phyloP scores from a whole-genome alignment of 495 filamentous ascomycete genomes.

The Oleoguttula mirabilis region DNA sequence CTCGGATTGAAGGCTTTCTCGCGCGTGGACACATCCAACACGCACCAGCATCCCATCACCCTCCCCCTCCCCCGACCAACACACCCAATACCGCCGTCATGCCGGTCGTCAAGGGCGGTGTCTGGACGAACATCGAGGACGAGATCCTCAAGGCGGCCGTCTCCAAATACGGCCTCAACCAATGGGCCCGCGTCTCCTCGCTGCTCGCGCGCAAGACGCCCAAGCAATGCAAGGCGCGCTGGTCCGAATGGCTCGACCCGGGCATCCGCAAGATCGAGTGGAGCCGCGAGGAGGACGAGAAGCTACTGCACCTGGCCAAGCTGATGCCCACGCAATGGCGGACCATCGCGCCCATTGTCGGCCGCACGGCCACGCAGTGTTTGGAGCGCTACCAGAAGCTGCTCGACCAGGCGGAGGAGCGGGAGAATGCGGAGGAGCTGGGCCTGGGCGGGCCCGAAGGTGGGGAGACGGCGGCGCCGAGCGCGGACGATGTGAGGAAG shows the following conservation, averaged over 20 bases:
- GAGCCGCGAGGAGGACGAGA: slow-evolving; percentile 98
- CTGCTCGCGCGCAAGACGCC: slow-evolving; percentile 94
- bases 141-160: slow-evolving; percentile 92
- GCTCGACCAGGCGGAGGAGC: slow-evolving; percentile 87
- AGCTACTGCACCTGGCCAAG: slow-evolving; percentile 88
- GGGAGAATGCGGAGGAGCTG: slow-evolving; percentile 63
- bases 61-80: too few relatives aligned
- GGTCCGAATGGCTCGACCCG: slow-evolving; percentile 96
- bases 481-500: slow-evolving; percentile 82
- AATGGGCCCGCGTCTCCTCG: slow-evolving; percentile 97
- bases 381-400: slow-evolving; percentile 94
- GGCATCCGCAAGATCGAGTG: slow-evolving; percentile 97
- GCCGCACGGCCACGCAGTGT: slow-evolving; percentile 91
- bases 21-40: too few relatives aligned
- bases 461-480: slow-evolving; percentile 75
- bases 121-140: slow-evolving; percentile 81
- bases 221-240: slow-evolving; percentile 97
- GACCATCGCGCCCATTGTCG: slow-evolving; percentile 93
- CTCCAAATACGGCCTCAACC: slow-evolving; percentile 94
- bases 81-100: slow-evolving; percentile 43
- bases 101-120: slow-evolving; percentile 96
- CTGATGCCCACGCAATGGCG: slow-evolving; percentile 99
- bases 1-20: too few relatives aligned
- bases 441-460: slow-evolving; percentile 78
- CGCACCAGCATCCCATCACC: too few relatives aligned